Evolutionary conservation across 352 stramenopile species (phyloP).

Genomic region (Phytophthora citricola): DNA sequence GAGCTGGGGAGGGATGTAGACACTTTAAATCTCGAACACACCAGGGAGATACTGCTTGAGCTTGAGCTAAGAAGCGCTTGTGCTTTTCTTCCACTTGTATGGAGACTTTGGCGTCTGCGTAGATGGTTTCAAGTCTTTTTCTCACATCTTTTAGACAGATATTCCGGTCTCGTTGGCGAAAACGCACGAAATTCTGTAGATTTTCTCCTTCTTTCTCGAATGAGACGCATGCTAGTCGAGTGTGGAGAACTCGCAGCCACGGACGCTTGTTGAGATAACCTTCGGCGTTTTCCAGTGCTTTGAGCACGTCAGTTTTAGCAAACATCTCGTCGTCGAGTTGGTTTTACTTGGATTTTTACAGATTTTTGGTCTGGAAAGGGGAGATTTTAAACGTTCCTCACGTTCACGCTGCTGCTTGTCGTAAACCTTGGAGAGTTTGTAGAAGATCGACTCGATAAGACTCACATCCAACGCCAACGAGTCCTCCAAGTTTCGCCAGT

Average conservation of each 20-base stretch:
- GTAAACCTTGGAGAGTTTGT: constrained; percentile 38
- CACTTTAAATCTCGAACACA: constrained; percentile 63
- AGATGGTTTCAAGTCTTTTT: constrained; percentile 41
- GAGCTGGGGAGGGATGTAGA: constrained; percentile 47
- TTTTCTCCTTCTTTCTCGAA: constrained; percentile 62
- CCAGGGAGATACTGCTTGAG: constrained; percentile 58
- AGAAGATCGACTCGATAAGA: constrained; percentile 21
- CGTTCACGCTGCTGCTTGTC: constrained; percentile 26
- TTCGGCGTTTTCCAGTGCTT: constrained; percentile 46
- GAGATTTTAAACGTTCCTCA: constrained; percentile 3
- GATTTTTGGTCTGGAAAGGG: neutral
- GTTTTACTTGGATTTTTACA: constrained; percentile 1
- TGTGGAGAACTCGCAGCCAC: constrained; percentile 63
- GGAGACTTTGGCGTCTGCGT: constrained; percentile 28
- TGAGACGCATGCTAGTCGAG: constrained; percentile 58
- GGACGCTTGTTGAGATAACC: constrained; percentile 61
- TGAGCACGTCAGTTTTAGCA: constrained; percentile 64
- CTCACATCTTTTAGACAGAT: constrained; percentile 39
- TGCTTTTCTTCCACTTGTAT: constrained; percentile 51
- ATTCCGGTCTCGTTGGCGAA: constrained; percentile 55
- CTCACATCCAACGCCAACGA: constrained; percentile 55
- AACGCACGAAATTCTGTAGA: constrained; percentile 56
- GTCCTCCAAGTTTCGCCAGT: constrained; percentile 57
- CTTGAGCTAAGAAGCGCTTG: constrained; percentile 51
- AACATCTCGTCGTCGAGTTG: constrained; percentile 53